phyloP scores from a whole-genome alignment of 768 basidiomycete genomes.

The Mrakia gelida region DNA sequence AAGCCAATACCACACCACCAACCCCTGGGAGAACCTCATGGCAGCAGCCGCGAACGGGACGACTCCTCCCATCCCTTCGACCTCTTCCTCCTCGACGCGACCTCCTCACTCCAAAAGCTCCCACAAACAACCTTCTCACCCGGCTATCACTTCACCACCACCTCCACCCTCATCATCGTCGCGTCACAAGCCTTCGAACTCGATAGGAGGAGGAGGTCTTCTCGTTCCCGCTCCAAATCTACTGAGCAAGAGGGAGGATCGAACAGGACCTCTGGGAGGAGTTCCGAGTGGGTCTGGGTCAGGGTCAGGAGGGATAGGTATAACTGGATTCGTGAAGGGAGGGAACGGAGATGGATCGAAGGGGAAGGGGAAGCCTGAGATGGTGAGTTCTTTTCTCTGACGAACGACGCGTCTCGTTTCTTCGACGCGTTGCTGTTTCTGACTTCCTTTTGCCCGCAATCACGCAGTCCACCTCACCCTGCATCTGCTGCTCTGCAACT shows the following conservation, averaged over 20 bases:
- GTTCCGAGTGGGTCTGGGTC: not conserved
- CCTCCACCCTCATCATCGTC: not conserved
- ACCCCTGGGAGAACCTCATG: conserved; percentile 1
- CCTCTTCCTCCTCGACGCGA: not conserved
- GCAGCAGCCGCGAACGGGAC: not conserved
- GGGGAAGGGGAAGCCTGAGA: conserved; percentile 8
- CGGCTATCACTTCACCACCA: not conserved
- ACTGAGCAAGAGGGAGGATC: conserved; percentile 19
- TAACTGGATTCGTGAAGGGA: conserved; percentile 30
- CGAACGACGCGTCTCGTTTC: not conserved
- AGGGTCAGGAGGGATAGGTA: conserved; percentile 7
- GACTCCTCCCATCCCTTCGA: not conserved
- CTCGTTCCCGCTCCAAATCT: conserved; percentile 9
- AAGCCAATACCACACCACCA: not conserved
- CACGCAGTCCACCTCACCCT: conserved; percentile 18
- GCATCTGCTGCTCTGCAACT: conserved; percentile 30
- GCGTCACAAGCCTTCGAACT: not conserved
- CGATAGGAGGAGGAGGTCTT: not conserved
- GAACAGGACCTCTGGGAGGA: not conserved
- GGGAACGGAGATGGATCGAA: conserved; percentile 5
- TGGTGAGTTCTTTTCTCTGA: not conserved
- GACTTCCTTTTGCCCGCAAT: not conserved
- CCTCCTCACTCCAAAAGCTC: not conserved
- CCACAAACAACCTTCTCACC: not conserved
- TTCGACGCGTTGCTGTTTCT: too few relatives aligned